These are phyloP conservation scores for Colletotrichum godetiae DNA, from an alignment of 2,329 filamentous ascomycete genomes.

Conservation along the genomic window DNA sequence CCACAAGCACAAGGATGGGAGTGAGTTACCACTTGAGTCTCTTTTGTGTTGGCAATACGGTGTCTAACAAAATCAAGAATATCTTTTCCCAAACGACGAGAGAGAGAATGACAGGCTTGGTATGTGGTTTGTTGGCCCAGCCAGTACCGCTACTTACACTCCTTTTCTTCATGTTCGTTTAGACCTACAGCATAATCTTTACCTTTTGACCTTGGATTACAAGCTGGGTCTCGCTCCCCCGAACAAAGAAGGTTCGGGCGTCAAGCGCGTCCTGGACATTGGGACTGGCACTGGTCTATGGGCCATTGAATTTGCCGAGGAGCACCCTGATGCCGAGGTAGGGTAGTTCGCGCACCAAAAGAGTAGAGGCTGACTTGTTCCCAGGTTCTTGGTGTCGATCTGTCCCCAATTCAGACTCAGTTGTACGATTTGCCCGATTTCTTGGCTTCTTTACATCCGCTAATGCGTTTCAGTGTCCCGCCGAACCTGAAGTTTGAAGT, in stretches of 20 bases:
- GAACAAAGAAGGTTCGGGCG: not conserved
- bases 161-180: slow-evolving; percentile 39
- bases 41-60: not conserved
- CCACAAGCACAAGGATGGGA: slow-evolving; percentile 6
- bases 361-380: not conserved
- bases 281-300: slow-evolving; percentile 43
- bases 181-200: slow-evolving; percentile 51
- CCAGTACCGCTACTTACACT: slow-evolving; percentile 1
- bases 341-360: not conserved
- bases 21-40: not conserved
- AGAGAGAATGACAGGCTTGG: not conserved
- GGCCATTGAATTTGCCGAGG: slow-evolving; percentile 55
- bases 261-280: slow-evolving; percentile 42
- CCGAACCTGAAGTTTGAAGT: slow-evolving; percentile 62
- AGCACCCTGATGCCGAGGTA: slow-evolving; percentile 31
- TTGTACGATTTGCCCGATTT: not conserved
- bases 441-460: slow-evolving; percentile 31
- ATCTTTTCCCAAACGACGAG: not conserved
- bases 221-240: not conserved
- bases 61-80: not conserved
- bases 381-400: slow-evolving; percentile 37
- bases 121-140: not conserved
- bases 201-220: not conserved
- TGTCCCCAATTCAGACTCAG: slow-evolving; percentile 7
- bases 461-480: slow-evolving; percentile 54